These are phyloP conservation scores for Tuber brumale DNA, from an alignment of 495 filamentous ascomycete species.

Conservation along the genomic window DNA sequence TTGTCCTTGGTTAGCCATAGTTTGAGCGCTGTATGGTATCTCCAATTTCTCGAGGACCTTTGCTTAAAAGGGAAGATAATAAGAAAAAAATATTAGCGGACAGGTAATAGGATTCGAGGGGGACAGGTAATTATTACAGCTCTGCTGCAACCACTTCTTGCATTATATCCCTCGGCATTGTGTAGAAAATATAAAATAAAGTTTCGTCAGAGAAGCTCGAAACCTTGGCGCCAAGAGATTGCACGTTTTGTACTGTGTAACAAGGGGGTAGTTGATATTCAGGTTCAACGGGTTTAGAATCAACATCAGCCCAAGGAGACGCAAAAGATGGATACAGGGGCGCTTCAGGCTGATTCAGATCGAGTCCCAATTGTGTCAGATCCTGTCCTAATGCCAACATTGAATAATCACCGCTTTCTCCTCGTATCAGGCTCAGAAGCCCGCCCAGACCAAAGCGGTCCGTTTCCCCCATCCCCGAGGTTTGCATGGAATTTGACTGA, in stretches of 20 bases:
- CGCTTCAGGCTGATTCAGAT: slow-evolving; percentile 59
- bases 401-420: slow-evolving; percentile 57
- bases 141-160: slow-evolving; percentile 66
- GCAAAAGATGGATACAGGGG: slow-evolving; percentile 38
- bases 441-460: slow-evolving; percentile 62
- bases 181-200: slow-evolving; percentile 72
- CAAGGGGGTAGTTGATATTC: slow-evolving; percentile 64
- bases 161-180: slow-evolving; percentile 62
- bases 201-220: slow-evolving; percentile 65
- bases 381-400: slow-evolving; percentile 63
- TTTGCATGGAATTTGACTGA: slow-evolving; percentile 36
- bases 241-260: slow-evolving; percentile 66
- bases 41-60: slow-evolving; percentile 58
- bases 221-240: slow-evolving; percentile 57
- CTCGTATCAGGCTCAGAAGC: slow-evolving; percentile 57
- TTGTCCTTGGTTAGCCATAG: slow-evolving; percentile 69
- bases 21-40: slow-evolving; percentile 64
- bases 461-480: slow-evolving; percentile 58
- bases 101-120: background rate
- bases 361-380: slow-evolving; percentile 61
- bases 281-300: slow-evolving; percentile 58
- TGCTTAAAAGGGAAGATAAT: slow-evolving; percentile 17
- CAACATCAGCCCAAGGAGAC: slow-evolving; percentile 58
- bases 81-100: background rate
- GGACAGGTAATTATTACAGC: slow-evolving; percentile 45